Evolutionary conservation across 1,284 basidiomycete genomes (phyloP).

Genomic region (Xerocomus amazonicus): DNA sequence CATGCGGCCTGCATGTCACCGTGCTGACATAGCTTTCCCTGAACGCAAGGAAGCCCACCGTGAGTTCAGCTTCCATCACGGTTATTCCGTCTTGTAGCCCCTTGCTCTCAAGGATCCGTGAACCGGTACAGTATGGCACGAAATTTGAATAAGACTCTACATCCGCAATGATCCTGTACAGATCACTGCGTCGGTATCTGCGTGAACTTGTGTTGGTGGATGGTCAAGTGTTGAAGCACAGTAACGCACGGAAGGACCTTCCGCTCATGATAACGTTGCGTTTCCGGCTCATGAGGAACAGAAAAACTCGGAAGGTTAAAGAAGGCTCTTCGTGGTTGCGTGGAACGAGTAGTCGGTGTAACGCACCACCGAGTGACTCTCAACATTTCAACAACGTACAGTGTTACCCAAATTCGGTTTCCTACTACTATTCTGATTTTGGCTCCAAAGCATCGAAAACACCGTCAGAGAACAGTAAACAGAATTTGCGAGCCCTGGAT

Average conservation of each 20-base stretch:
- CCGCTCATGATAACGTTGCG: slow-evolving; percentile 53
- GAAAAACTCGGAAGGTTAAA: slow-evolving; percentile 41
- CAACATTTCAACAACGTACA: slow-evolving; percentile 19
- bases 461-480: not conserved
- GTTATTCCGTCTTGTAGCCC: slow-evolving; percentile 37
- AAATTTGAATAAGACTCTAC: slow-evolving; percentile 84
- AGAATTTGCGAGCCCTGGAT: no score
- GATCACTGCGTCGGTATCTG: slow-evolving; percentile 70
- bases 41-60: slow-evolving; percentile 86
- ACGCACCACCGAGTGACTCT: slow-evolving; percentile 16
- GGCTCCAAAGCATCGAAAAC: not conserved
- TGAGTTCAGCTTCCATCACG: slow-evolving; percentile 80
- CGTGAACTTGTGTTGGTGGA: slow-evolving; percentile 26
- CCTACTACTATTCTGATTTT: no score
- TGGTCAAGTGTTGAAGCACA: not conserved
- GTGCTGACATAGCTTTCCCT: slow-evolving; percentile 85
- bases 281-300: slow-evolving; percentile 31
- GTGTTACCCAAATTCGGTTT: no score
- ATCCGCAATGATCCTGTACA: slow-evolving; percentile 87
- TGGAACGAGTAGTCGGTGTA: not conserved
- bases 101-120: slow-evolving; percentile 56
- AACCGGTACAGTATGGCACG: slow-evolving; percentile 84
- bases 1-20: slow-evolving; percentile 75
- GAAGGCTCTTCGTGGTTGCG: slow-evolving; percentile 26
- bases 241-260: slow-evolving; percentile 76